Conservation (phyloP, 345 rosid species). For the Eucalyptus coolabah region DNA sequence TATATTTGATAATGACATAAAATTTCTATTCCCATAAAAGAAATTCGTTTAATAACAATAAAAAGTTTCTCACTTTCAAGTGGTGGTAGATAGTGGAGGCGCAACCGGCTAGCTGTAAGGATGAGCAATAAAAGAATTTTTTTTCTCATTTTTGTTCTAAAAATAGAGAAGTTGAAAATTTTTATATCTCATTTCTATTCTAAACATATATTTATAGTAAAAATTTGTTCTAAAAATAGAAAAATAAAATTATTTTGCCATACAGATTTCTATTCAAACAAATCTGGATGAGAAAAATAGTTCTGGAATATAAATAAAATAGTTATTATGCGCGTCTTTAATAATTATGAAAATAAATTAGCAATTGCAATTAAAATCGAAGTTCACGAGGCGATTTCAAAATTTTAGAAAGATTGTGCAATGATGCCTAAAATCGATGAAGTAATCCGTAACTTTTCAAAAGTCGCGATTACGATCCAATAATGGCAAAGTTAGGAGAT, state of each 20-base stretch:
- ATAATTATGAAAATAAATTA: background rate
- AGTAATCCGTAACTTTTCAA: background rate
- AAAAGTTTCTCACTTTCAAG: rapidly evolving
- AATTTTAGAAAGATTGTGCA: background rate
- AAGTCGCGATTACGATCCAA: background rate
- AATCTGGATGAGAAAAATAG: no score
- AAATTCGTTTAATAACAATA: no score
- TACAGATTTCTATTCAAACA: no score
- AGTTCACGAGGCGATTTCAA: background rate
- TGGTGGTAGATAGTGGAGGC: rapidly evolving
- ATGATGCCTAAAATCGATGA: background rate
- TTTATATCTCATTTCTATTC: no score
- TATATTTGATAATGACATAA: rapidly evolving
- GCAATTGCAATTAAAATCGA: background rate
- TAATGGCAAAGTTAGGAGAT: background rate
- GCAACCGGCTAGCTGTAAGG: rapidly evolving
- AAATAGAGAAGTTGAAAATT: no score
- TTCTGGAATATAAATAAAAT: no score
- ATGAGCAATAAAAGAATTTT: rapidly evolving
- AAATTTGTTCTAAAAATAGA: no score
- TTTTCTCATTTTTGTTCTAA: no score
- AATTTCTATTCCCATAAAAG: rapidly evolving
- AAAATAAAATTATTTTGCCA: no score
- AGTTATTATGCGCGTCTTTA: rapidly evolving
- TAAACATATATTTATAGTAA: rapidly evolving